Conservation (phyloP, 2,329 filamentous ascomycete genomes). For the Fusarium penzigii region DNA sequence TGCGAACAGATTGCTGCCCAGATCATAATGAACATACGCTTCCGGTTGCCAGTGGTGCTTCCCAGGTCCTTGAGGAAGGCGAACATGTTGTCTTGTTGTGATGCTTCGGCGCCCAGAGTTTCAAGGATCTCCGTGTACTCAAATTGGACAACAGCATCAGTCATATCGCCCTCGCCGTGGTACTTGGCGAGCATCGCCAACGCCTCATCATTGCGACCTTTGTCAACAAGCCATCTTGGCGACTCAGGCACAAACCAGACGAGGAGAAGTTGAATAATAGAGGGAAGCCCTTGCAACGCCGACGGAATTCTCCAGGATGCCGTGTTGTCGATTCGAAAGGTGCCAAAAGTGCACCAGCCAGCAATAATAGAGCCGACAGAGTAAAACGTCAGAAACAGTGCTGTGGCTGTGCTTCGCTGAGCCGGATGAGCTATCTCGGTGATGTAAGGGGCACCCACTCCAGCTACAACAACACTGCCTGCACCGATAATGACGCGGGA, state of each 20-base stretch:
- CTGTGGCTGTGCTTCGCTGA: slow-evolving; percentile 31
- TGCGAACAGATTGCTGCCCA: slow-evolving; percentile 5
- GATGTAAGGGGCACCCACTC: slow-evolving; percentile 37
- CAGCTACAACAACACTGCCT: slow-evolving; percentile 18
- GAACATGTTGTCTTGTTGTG: too few relatives aligned
- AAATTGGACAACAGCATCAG: too few relatives aligned
- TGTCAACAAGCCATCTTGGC: slow-evolving; percentile 40
- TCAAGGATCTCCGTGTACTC: too few relatives aligned
- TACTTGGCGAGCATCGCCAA: slow-evolving; percentile 13
- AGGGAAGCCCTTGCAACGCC: slow-evolving; percentile 25
- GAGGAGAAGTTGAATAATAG: slow-evolving; percentile 24
- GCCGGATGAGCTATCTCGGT: slow-evolving; percentile 36
- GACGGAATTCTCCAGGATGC: neutral
- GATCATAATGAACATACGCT: neutral
- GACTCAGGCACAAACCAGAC: slow-evolving; percentile 36
- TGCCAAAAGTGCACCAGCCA: too few relatives aligned
- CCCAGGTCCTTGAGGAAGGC: neutral
- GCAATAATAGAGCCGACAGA: slow-evolving; percentile 26
- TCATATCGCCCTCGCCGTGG: slow-evolving; percentile 1
- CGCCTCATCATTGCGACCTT: slow-evolving; percentile 35
- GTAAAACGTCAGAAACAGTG: slow-evolving; percentile 34
- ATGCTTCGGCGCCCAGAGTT: too few relatives aligned
- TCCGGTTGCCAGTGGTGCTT: neutral
- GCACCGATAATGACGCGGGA: slow-evolving; percentile 29
- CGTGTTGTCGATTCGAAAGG: too few relatives aligned